These are phyloP conservation scores for Chiua virens DNA, from an alignment of 768 basidiomycete genomes.

Conservation along the genomic window DNA sequence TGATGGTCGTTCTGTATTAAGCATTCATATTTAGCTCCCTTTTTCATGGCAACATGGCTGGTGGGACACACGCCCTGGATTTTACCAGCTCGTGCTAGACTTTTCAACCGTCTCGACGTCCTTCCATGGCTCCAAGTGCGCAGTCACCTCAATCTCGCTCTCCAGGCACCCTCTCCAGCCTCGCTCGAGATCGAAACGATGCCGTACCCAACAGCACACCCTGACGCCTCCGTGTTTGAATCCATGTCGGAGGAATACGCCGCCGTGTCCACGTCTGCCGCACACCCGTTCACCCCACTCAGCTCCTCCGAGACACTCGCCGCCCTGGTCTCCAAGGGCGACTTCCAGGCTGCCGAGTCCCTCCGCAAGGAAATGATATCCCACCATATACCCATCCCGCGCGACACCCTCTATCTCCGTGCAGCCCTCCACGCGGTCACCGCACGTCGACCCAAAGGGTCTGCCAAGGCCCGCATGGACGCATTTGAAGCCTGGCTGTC, in stretches of 20 bases:
- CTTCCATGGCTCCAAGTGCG: constrained; percentile 18
- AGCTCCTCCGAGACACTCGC: constrained; percentile 25
- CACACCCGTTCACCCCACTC: constrained; percentile 20
- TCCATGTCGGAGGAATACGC: constrained; percentile 34
- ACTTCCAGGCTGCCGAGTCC: constrained; percentile 31
- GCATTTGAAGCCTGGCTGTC: constrained; percentile 44
- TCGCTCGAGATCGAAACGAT: constrained; percentile 35
- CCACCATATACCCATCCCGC: constrained; percentile 38
- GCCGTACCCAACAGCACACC: constrained; percentile 33
- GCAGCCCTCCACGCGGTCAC: constrained; percentile 37
- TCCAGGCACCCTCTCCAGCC: constrained; percentile 34
- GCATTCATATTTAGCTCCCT: too few species aligned
- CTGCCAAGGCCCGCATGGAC: constrained; percentile 16
- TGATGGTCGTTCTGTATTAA: neutral
- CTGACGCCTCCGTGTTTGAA: constrained; percentile 39
- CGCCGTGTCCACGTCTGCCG: constrained; percentile 4
- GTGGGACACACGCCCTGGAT: constrained; percentile 9
- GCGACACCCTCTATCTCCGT: constrained; percentile 35
- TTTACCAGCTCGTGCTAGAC: constrained; percentile 12
- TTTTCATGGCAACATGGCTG: constrained; percentile 28
- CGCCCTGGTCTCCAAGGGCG: constrained; percentile 18
- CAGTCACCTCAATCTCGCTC: constrained; percentile 23
- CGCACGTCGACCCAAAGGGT: constrained; percentile 12
- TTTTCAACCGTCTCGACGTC: constrained; percentile 9
- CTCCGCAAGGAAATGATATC: constrained; percentile 42